Conservation (phyloP, 345 rosid species). For the Gossypium turneri region DNA sequence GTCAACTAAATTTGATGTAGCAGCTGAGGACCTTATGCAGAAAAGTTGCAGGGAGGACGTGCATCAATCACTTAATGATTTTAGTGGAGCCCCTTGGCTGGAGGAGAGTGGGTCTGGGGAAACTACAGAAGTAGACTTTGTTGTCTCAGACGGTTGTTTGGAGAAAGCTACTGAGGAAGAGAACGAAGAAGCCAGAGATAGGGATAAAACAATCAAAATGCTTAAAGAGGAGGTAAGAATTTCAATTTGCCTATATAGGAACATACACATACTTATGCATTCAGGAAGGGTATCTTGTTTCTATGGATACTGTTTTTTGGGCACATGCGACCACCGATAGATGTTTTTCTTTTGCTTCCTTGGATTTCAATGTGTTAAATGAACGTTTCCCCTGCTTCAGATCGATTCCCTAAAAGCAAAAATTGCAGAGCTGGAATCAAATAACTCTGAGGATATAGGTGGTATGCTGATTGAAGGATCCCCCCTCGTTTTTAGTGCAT, state of each 20-base stretch:
- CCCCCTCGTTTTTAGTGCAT: background rate
- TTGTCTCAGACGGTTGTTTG: slow-evolving; percentile 13
- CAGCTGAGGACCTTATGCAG: slow-evolving; percentile 27
- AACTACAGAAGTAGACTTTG: slow-evolving; percentile 13
- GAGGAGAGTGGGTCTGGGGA: slow-evolving; percentile 29
- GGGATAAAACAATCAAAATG: slow-evolving; percentile 38
- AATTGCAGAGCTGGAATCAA: slow-evolving; percentile 58
- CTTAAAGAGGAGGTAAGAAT: slow-evolving; percentile 64
- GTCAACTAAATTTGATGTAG: slow-evolving; percentile 14
- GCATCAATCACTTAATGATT: slow-evolving; percentile 25
- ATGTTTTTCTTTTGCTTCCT: background rate
- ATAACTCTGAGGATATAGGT: slow-evolving; percentile 24
- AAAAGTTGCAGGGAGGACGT: slow-evolving; percentile 28
- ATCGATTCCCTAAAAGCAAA: slow-evolving; percentile 59
- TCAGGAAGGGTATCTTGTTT: background rate
- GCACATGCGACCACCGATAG: background rate
- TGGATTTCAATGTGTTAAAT: background rate
- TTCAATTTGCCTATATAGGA: background rate
- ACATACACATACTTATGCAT: background rate
- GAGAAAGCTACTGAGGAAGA: slow-evolving; percentile 32
- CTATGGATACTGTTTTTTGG: background rate
- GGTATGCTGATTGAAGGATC: slow-evolving; percentile 22
- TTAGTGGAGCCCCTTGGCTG: slow-evolving; percentile 19
- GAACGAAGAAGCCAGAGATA: slow-evolving; percentile 23
- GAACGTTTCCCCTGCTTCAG: slow-evolving; percentile 38